Base-by-base conservation (phyloP, 106 monocot species). In the Dendrobium catenatum region DNA sequence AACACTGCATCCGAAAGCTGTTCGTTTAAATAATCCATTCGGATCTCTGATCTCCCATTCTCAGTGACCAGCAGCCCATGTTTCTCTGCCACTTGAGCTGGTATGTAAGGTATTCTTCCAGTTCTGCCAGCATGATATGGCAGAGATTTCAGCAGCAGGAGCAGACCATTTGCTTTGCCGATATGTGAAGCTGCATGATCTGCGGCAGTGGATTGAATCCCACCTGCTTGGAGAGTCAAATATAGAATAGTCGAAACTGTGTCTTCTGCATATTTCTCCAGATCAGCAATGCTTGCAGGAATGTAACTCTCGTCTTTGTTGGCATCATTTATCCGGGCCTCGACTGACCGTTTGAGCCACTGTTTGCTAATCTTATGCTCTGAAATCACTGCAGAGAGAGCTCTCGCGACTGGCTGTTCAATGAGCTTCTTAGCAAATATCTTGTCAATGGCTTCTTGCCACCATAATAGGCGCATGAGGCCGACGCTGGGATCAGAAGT, bases 141-240 rank as follows among this genome's bases (percentile, higher is more conserved):
- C 33, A 98, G 40, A 4, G 97, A 89, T 83, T 87, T 98, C 59
- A 98, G 87, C 16, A 98, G 87, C 51, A 98, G 73, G 6, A 94
- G 86, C 20, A 94, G 87, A 9, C 97, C 97, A 20, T 88, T 91
- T 8, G 97, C 97, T 81, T 98, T 98, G 1, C 97, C 97, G 15
- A 98, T 82, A 81, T 98, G 94, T 6, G 97, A 98, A 13, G 94
- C 97, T 26, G 94, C 97, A 73, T 98, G 97, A 75, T 98, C 97
- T 17, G 97, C 94, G 5, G 86, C 78, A 24, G 94, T 86, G 10
- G 94, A 91, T 70, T 47, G 81, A 29, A 98, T 86, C 26, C 92
- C 97, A 46, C 89, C 94, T 64, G 94, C 90, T 80, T 98, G 97
- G 29, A 98, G 85, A 22, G 87, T 94, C 89, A 89, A 58, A 73